Percentiles rank a stretch among this genome's conserved stretches.
Evolutionary conservation across 2,329 filamentous ascomycete genomes (phyloP).

Genomic region (Boeremia lycopersici): DNA sequence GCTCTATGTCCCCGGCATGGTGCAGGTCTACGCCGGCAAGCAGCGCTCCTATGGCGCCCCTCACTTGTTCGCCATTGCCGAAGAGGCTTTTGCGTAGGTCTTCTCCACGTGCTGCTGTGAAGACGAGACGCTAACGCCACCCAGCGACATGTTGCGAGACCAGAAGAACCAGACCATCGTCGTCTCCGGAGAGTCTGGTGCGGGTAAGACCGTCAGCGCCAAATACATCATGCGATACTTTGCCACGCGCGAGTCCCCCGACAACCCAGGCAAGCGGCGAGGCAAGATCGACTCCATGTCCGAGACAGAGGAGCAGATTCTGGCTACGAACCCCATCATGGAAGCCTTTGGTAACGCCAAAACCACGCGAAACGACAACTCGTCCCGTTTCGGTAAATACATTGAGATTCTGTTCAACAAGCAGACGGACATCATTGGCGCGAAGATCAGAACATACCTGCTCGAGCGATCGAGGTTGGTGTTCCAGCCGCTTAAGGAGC

Average conservation of each 20-base stretch:
- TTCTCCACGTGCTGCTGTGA: not conserved
- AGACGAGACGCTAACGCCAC: slow-evolving; percentile 19
- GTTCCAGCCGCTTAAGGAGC: slow-evolving; percentile 95
- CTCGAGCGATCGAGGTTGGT: slow-evolving; percentile 94
- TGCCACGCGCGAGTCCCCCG: slow-evolving; percentile 92
- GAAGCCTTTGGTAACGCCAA: slow-evolving; percentile 99
- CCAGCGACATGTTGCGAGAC: slow-evolving; percentile 94
- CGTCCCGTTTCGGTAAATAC: slow-evolving; percentile 98
- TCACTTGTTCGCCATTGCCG: slow-evolving; percentile 97
- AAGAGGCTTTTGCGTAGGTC: slow-evolving; percentile 93
- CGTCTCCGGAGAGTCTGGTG: slow-evolving; percentile 98
- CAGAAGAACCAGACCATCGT: slow-evolving; percentile 97
- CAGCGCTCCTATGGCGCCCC: slow-evolving; percentile 95
- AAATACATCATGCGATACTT: slow-evolving; percentile 99
- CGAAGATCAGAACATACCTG: slow-evolving; percentile 94
- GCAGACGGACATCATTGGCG: slow-evolving; percentile 93
- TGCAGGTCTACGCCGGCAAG: slow-evolving; percentile 98
- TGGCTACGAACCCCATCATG: slow-evolving; percentile 99
- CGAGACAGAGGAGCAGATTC: slow-evolving; percentile 96
- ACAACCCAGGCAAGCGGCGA: slow-evolving; percentile 81
- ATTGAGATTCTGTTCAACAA: slow-evolving; percentile 99
- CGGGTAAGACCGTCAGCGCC: slow-evolving; percentile 97
- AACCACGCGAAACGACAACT: slow-evolving; percentile 99
- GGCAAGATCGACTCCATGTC: slow-evolving; percentile 82
- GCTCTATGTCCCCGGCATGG: slow-evolving; percentile 97